Evolutionary conservation across 2,329 filamentous ascomycete species (phyloP).

Genomic region (Claviceps monticola): DNA sequence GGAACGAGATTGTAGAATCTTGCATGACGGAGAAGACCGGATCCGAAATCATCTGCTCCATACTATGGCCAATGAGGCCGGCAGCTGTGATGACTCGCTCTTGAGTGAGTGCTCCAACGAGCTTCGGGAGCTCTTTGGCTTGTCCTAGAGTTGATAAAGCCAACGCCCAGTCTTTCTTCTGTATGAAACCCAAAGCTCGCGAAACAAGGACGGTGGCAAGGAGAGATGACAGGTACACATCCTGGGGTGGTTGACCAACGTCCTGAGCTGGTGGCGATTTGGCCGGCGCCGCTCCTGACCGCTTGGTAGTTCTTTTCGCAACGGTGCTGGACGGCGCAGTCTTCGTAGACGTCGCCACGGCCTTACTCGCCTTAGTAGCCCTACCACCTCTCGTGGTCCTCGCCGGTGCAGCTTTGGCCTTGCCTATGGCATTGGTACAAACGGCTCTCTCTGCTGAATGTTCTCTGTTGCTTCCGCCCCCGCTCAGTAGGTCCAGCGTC

Average conservation of each 20-base stretch:
- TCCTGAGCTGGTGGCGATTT: conserved; percentile 8
- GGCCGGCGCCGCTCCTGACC: conserved; percentile 7
- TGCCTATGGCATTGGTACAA: background rate
- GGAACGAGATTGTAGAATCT: conserved; percentile 83
- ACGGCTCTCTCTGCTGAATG: conserved; percentile 3
- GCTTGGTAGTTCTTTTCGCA: conserved; percentile 9
- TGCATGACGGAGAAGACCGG: conserved; percentile 80
- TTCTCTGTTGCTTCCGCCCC: conserved; percentile 9
- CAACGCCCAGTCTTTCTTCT: conserved; percentile 40
- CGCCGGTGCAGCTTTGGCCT: conserved; percentile 8
- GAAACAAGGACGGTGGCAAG: conserved; percentile 22
- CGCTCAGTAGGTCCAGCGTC: conserved; percentile 24
- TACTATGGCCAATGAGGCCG: conserved; percentile 52
- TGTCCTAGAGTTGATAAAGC: conserved; percentile 42
- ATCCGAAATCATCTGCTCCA: conserved; percentile 61
- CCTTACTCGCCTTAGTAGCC: conserved; percentile 5
- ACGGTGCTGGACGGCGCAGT: conserved; percentile 8
- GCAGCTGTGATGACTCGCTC: conserved; percentile 52
- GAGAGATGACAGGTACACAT: conserved; percentile 23
- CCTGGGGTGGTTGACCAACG: conserved; percentile 13
- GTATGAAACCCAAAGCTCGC: conserved; percentile 30
- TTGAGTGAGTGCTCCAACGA: conserved; percentile 25
- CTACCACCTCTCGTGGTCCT: conserved; percentile 1
- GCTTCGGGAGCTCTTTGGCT: conserved; percentile 30
- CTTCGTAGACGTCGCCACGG: conserved; percentile 8